A percentile compares a stretch with the other conserved stretches of the same genome.
Conservation (phyloP, 805 yeast species). For the Priceomyces castillae region DNA sequence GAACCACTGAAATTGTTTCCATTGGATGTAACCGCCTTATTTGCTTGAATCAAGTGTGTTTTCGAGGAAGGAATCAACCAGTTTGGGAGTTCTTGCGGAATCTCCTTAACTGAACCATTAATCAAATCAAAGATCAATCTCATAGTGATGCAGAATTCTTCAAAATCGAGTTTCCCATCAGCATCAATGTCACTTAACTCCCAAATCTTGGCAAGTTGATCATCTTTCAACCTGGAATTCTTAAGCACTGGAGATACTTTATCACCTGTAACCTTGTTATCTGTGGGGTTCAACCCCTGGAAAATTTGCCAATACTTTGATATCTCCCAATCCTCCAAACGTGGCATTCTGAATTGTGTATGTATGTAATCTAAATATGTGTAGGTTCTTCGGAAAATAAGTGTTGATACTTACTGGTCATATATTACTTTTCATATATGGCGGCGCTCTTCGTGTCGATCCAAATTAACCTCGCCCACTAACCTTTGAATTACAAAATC, state of each 20-base stretch:
- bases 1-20: conserved; percentile 11
- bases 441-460: not conserved
- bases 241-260: conserved; percentile 82
- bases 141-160: conserved; percentile 98
- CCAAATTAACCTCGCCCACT: not conserved
- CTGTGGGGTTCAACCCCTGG: conserved; percentile 79
- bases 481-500: not conserved
- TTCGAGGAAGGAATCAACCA: conserved; percentile 94
- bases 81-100: conserved; percentile 76
- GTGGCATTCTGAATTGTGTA: conserved; percentile 43
- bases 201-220: conserved; percentile 84
- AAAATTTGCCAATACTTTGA: conserved; percentile 98
- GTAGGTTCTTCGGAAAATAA: too few species aligned
- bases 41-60: conserved; percentile 81
- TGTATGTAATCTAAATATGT: too few species aligned
- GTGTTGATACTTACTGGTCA: not conserved
- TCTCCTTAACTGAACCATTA: conserved; percentile 54
- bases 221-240: conserved; percentile 79
- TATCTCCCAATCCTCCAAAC: conserved; percentile 91
- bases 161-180: conserved; percentile 91
- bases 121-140: conserved; percentile 88
- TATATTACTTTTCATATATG: not conserved
- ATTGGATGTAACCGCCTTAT: conserved; percentile 53
- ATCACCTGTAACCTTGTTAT: conserved; percentile 78
- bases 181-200: conserved; percentile 88